Conservation (phyloP, 495 filamentous ascomycete species). For the Penicillium daleae region DNA sequence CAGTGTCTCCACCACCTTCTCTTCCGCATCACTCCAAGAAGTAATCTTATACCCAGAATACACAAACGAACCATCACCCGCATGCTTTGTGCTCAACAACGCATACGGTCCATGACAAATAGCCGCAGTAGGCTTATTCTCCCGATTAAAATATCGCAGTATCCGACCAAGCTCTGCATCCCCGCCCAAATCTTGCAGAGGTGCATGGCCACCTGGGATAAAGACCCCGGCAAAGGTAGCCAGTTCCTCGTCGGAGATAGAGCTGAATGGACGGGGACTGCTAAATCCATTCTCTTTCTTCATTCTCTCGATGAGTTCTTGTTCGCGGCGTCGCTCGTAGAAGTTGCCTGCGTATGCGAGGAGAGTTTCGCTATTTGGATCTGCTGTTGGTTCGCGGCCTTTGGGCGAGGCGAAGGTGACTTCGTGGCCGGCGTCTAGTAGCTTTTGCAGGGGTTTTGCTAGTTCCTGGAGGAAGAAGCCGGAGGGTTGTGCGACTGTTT, state of each 20-base stretch:
- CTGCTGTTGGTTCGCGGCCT: slow-evolving; percentile 38
- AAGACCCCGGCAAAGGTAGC: slow-evolving; percentile 40
- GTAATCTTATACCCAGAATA: slow-evolving; percentile 41
- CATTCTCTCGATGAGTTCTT: slow-evolving; percentile 42
- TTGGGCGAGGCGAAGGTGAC: slow-evolving; percentile 44
- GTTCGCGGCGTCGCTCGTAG: slow-evolving; percentile 44
- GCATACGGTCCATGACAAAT: slow-evolving; percentile 52
- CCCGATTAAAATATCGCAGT: slow-evolving; percentile 38
- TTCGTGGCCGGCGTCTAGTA: slow-evolving; percentile 43
- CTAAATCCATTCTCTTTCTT: slow-evolving; percentile 43
- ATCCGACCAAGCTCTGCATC: slow-evolving; percentile 44
- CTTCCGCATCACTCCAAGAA: slow-evolving; percentile 38
- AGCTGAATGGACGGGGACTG: slow-evolving; percentile 29
- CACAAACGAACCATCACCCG: slow-evolving; percentile 36
- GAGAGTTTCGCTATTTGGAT: slow-evolving; percentile 42
- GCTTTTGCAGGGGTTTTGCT: slow-evolving; percentile 41
- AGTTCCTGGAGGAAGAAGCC: slow-evolving; percentile 53
- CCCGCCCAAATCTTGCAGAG: slow-evolving; percentile 41
- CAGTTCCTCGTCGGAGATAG: slow-evolving; percentile 37
- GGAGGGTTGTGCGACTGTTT: slow-evolving; percentile 38
- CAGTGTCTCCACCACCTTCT: slow-evolving; percentile 37
- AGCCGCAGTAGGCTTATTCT: slow-evolving; percentile 40
- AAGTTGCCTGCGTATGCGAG: slow-evolving; percentile 45
- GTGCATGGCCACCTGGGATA: slow-evolving; percentile 48
- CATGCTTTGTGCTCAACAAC: slow-evolving; percentile 39